Percentiles rank a stretch among this genome's conserved stretches.
phyloP scores from a whole-genome alignment of 2,329 filamentous ascomycete genomes.

The Aspergillus sojae region DNA sequence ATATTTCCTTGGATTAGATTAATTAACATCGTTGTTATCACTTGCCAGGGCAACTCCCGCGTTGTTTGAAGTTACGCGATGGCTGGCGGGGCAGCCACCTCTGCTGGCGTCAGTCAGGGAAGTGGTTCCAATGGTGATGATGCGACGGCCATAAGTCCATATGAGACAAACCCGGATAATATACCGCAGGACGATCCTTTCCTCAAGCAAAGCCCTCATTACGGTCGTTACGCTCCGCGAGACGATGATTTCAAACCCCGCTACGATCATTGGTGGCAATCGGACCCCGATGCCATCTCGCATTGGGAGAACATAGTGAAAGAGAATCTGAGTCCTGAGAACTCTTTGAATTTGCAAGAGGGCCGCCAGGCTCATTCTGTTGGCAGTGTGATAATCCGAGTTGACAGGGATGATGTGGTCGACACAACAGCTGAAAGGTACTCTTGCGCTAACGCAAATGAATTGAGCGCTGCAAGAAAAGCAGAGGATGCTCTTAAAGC shows the following conservation, averaged over 20 bases:
- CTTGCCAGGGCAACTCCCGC: not conserved
- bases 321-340: constrained; percentile 34
- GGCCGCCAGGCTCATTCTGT: constrained; percentile 37
- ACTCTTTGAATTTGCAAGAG: constrained; percentile 34
- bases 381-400: constrained; percentile 41
- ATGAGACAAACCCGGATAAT: constrained; percentile 36
- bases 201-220: constrained; percentile 33
- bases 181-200: constrained; percentile 40
- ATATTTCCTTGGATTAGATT: not conserved
- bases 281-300: constrained; percentile 30
- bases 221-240: constrained; percentile 38
- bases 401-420: constrained; percentile 34
- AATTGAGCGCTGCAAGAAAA: constrained; percentile 37
- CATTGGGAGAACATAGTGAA: constrained; percentile 42
- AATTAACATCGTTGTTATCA: not conserved
- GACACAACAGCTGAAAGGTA: constrained; percentile 33
- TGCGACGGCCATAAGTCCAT: constrained; percentile 29
- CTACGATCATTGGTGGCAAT: constrained; percentile 35
- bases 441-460: constrained; percentile 41
- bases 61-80: constrained; percentile 15
- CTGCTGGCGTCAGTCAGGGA: constrained; percentile 22
- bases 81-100: constrained; percentile 24
- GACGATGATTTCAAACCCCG: constrained; percentile 40
- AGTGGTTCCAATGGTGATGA: constrained; percentile 24
- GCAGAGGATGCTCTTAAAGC: constrained; percentile 37